Evolutionary conservation across 2,329 filamentous ascomycete species (phyloP).

Genomic region (Aspergillus tubingensis): DNA sequence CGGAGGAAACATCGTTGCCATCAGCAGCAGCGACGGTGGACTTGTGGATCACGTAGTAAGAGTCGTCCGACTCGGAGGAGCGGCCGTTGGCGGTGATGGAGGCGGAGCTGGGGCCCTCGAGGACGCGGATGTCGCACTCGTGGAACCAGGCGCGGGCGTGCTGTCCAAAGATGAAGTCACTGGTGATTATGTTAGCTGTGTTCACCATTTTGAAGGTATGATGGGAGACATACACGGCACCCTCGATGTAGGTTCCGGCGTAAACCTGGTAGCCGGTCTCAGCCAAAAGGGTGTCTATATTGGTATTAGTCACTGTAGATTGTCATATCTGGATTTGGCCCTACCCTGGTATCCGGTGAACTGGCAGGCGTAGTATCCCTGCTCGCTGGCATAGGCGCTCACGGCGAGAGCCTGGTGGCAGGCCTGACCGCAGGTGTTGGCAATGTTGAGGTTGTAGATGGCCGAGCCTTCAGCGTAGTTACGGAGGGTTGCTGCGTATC

Average conservation of each 20-base stretch:
- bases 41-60: conserved; percentile 60
- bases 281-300: conserved; percentile 51
- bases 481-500: conserved; percentile 1
- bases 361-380: conserved; percentile 60
- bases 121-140: conserved; percentile 50
- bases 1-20: conserved; percentile 9
- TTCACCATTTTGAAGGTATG: background rate
- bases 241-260: conserved; percentile 58
- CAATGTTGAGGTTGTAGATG: conserved; percentile 25
- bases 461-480: conserved; percentile 7
- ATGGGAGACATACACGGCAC: conserved; percentile 44
- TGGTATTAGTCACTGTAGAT: background rate
- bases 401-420: conserved; percentile 48
- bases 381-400: conserved; percentile 52
- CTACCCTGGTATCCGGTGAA: conserved; percentile 57
- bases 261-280: conserved; percentile 59
- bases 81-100: conserved; percentile 53
- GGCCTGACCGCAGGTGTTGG: conserved; percentile 20
- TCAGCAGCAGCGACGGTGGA: conserved; percentile 40
- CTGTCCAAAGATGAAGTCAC: conserved; percentile 63
- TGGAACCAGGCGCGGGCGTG: conserved; percentile 56
- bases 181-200: background rate
- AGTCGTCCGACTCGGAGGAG: conserved; percentile 39
- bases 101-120: conserved; percentile 36
- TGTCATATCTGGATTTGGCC: background rate